Conservation (phyloP, 306 rosid genomes). For the Gynostemma pentaphyllum region DNA sequence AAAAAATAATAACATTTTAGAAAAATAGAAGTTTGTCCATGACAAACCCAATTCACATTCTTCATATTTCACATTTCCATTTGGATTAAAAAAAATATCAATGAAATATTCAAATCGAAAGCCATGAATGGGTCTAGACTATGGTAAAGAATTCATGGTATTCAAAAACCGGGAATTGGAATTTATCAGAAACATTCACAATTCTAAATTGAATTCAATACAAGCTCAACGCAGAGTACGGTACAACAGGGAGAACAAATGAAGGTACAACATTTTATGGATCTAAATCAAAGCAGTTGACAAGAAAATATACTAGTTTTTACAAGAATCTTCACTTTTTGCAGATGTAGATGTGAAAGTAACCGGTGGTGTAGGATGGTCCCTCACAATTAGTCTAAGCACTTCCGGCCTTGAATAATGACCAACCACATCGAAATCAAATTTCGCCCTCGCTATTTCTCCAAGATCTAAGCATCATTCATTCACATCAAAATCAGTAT, state of each 20-base stretch:
- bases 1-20: no score
- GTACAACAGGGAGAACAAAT: neutral
- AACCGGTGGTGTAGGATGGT: constrained; percentile 60
- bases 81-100: no score
- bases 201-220: neutral
- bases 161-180: no score
- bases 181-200: neutral
- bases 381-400: constrained; percentile 66
- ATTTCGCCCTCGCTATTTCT: constrained; percentile 69
- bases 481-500: neutral
- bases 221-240: neutral
- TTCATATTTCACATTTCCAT: no score
- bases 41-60: no score
- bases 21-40: no score
- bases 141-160: neutral
- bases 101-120: no score
- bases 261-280: neutral
- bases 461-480: constrained; percentile 52
- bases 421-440: constrained; percentile 87
- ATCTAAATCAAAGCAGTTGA: neutral
- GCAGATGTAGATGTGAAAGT: constrained; percentile 50
- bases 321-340: constrained; percentile 29
- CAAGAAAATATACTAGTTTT: constrained; percentile 7
- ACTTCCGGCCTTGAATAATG: constrained; percentile 88
- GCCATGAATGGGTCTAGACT: no score